These are phyloP conservation scores for Populus alba DNA, from an alignment of 345 rosid species.

Conservation along the genomic window DNA sequence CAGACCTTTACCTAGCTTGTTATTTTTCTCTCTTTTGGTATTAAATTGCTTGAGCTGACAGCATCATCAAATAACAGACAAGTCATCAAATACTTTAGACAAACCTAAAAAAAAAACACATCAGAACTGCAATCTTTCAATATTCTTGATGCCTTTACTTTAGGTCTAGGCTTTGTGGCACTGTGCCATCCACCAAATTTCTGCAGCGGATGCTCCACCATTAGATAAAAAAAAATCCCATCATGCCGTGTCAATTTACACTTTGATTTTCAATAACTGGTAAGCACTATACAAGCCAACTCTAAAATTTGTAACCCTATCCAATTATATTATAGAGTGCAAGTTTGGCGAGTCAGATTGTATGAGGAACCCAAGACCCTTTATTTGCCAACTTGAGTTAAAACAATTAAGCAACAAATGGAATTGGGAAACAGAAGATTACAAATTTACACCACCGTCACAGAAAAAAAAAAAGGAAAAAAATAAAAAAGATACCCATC, in stretches of 20 bases:
- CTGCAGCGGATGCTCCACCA: not conserved
- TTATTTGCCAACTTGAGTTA: conserved; percentile 18
- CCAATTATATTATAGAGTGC: not conserved
- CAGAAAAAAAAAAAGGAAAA: conserved; percentile 21
- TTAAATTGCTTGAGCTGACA: not conserved
- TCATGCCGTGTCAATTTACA: not conserved
- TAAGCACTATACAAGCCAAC: too few species aligned
- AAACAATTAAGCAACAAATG: conserved; percentile 48
- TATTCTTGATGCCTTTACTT: not conserved
- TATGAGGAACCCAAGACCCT: conserved; percentile 6
- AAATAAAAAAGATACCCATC: conserved; percentile 23
- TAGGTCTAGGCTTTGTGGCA: not conserved
- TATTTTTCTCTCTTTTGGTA: not conserved
- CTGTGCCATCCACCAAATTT: not conserved
- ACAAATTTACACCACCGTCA: conserved; percentile 44
- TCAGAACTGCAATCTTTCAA: not conserved
- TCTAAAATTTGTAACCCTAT: too few species aligned
- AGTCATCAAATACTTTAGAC: not conserved
- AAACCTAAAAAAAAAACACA: not conserved
- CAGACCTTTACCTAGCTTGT: not conserved
- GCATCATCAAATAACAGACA: not conserved
- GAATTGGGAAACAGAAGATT: conserved; percentile 24
- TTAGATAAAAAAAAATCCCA: not conserved
- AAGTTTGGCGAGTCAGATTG: not conserved
- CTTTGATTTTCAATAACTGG: too few species aligned